Base-by-base conservation (phyloP, 768 basidiomycete species). In the Lyophyllum shimeji region DNA sequence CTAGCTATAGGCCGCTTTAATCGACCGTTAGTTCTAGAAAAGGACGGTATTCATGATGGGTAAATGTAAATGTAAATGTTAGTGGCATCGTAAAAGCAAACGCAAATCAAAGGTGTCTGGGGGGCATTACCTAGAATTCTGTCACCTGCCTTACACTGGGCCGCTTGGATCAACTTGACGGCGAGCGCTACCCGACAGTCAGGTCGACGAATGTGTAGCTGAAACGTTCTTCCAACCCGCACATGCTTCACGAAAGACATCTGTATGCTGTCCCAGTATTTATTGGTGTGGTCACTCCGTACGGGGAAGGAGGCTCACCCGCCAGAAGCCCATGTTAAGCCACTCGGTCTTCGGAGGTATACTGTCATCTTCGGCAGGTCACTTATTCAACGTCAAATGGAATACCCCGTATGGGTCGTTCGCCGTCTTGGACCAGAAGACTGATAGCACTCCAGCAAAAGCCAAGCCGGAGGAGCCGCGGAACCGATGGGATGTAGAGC, bases 301-400 rank as follows among this genome's bases (percentile, higher is more conserved):
- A 46, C 39, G 25, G 40, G 29, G 51, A 40, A 18, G 24, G 49
- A 34, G 15, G 63, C 71, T 44, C 33, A 83, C 86, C 77, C 80
- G 79, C 86, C 85, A 87, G 57, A 75, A 84, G 3, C 86, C 86
- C 82, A 87, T 84, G 67, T 88, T 87, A 31, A 87, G 67, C 87
- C 86, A 87, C 68, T 88, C 84, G 1, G 85, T 86, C 17, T 56
- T 58, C n/a, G 81, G 82, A 1, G 58, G 60, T 18, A 55, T 48
- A 17, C 59, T 48, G 11, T 64, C 60, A 37, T 67, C 62, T 21
- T 75, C 74, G 13, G 69, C 70, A 20, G 79, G 70, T 23, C 70
- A 52, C 55, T 66, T 68, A 64, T 87, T 86, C 52, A 86, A 69
- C 1, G 71, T 58, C 13, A 84, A 68, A 63, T 88, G 85, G 57